Percentiles rank a stretch among this genome's conserved stretches.
Evolutionary conservation across 805 yeast species (phyloP).

Genomic region (Pichia californica): DNA sequence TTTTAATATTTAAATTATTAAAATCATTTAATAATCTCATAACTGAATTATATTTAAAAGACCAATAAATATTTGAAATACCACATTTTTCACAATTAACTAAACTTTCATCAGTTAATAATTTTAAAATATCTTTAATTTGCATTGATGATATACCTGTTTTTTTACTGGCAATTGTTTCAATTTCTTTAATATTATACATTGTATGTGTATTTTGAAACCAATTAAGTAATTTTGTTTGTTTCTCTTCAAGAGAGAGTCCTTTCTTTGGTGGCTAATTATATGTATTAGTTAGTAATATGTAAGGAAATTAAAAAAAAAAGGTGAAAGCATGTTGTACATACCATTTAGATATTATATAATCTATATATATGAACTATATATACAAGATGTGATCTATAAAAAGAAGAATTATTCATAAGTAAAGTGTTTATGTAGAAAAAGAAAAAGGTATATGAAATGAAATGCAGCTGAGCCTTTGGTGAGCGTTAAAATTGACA

Average conservation of each 20-base stretch:
- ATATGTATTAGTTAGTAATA: slow-evolving; percentile 4
- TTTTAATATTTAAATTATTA: slow-evolving; percentile 9
- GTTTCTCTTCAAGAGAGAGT: slow-evolving; percentile 36
- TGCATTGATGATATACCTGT: slow-evolving; percentile 49
- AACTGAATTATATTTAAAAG: slow-evolving; percentile 31
- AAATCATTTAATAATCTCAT: slow-evolving; percentile 12
- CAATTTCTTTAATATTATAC: slow-evolving; percentile 47
- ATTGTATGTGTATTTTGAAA: slow-evolving; percentile 35
- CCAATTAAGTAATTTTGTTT: slow-evolving; percentile 31
- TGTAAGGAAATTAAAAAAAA: too few relatives aligned
- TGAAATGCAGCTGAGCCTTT: background rate
- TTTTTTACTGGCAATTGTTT: slow-evolving; percentile 37
- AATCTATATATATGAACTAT: too few relatives aligned
- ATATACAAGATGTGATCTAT: too few relatives aligned
- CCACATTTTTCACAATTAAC: slow-evolving; percentile 53
- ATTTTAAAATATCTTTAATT: slow-evolving; percentile 43
- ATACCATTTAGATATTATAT: too few relatives aligned
- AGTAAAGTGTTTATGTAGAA: background rate
- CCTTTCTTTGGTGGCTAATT: slow-evolving; percentile 20
- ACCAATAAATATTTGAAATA: slow-evolving; percentile 44
- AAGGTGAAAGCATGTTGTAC: background rate
- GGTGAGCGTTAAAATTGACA: background rate
- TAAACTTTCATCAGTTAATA: slow-evolving; percentile 42
- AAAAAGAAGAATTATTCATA: too few relatives aligned
- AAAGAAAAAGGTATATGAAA: background rate